phyloP scores from a whole-genome alignment of 768 basidiomycete genomes.

The Suillus hirtellus region DNA sequence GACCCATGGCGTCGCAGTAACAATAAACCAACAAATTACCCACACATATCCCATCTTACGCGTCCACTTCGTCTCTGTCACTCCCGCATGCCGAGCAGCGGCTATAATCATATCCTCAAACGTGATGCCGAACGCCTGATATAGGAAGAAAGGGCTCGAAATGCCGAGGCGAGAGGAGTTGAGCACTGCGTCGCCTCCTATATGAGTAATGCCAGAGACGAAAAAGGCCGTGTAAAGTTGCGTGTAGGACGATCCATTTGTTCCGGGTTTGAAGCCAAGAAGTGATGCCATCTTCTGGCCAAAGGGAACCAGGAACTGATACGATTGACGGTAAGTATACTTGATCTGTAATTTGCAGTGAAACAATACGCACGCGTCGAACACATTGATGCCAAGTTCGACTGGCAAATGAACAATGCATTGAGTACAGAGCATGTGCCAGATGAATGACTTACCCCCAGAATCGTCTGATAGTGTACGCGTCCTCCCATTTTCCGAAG shows the following conservation, averaged over 20 bases:
- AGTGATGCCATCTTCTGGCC: constrained; percentile 26
- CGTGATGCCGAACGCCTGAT: constrained; percentile 37
- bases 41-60: constrained; percentile 27
- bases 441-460: constrained; percentile 39
- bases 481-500: constrained; percentile 35
- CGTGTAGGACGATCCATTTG: constrained; percentile 30
- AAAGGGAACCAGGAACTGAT: constrained; percentile 30
- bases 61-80: constrained; percentile 12
- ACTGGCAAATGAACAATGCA: constrained; percentile 16
- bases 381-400: constrained; percentile 41
- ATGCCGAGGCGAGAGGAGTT: constrained; percentile 5
- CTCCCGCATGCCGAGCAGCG: constrained; percentile 17
- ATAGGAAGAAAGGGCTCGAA: constrained; percentile 28
- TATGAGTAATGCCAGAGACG: constrained; percentile 37
- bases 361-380: constrained; percentile 31
- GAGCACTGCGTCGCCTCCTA: constrained; percentile 33
- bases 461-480: constrained; percentile 39
- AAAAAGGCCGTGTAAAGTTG: constrained; percentile 39
- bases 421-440: background rate
- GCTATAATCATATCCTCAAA: constrained; percentile 33
- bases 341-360: background rate
- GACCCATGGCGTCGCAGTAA: background rate
- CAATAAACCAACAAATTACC: constrained; percentile 30
- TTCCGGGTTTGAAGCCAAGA: constrained; percentile 29
- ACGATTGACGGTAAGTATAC: background rate